Base-by-base conservation (phyloP, 2,329 filamentous ascomycete genomes). In the Penicillium sp. region DNA sequence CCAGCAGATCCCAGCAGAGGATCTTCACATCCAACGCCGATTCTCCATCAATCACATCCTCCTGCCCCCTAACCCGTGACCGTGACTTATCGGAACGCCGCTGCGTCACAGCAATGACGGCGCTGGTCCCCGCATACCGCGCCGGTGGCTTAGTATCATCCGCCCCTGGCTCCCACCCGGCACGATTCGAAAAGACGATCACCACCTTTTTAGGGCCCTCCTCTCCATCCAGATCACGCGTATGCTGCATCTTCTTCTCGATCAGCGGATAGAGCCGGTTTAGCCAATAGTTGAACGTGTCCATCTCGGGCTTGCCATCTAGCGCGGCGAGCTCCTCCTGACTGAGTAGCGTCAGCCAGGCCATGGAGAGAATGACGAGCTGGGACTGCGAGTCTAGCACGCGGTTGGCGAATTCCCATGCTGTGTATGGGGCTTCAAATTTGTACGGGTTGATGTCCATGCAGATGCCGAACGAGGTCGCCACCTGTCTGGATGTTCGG, bases 281-380 rank as follows among this genome's bases (percentile, higher is more conserved):
- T 18, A 84, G 67, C 82, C 82, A 86, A 62, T 85, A 86, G 43
- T 75, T 75, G 50, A 84, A 74, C 0, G 82, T 85, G 57, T 81
- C 77, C 62, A 79, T 68, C 57, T 85, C 82, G 3, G 81, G 78
- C 45, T 71, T 64, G 5, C 64, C 62, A 0, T 71, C 67, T 15
- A 77, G 66, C 6, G 65, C 49, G 18, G 67, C 65, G 25, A 82
- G 62, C 50, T 81, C 78, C 23, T 76, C 72, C 2, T 73, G 70
- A 24, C 69, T 66, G 23, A 81, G 65, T 25, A 72, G 64, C 13
- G 79, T 81, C 23, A 84, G 63, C 82, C 82, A 86, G 1, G 82
- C 82, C 79, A 84, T 84, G n/a, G 73, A 78, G 13, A 85, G 59
- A 44, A 83, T 75, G 4, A 84, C 75, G 20, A 84, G 60, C 41